phyloP scores from a whole-genome alignment of 2,329 filamentous ascomycete species.

The Fusarium foetens region DNA sequence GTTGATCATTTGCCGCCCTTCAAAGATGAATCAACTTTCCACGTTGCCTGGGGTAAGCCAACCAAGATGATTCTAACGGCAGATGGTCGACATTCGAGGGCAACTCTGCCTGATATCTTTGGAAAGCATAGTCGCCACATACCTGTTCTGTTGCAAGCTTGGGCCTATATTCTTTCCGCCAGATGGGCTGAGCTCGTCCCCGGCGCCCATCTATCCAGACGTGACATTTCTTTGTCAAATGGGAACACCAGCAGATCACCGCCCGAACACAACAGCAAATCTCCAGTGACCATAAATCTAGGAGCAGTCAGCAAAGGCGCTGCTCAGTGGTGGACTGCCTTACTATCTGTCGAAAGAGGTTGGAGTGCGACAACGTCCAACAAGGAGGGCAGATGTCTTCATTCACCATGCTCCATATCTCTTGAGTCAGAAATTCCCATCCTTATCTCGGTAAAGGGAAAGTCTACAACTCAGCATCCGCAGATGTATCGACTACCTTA shows the following conservation, averaged over 20 bases:
- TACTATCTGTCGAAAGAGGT: conserved; percentile 40
- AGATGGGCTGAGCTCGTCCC: conserved; percentile 8
- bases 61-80: conserved; percentile 7
- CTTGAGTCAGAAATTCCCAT: conserved; percentile 3
- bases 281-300: conserved; percentile 25
- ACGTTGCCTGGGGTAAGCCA: neutral
- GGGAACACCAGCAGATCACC: neutral
- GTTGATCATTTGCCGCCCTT: conserved; percentile 3
- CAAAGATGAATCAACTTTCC: conserved; percentile 5
- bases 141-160: conserved; percentile 15
- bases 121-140: conserved; percentile 2
- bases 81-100: neutral
- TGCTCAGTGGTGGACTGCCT: conserved; percentile 45
- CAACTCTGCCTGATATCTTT: conserved; percentile 9
- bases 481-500: conserved; percentile 4
- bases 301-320: conserved; percentile 41
- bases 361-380: conserved; percentile 42
- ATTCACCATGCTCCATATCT: conserved; percentile 24
- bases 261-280: no score
- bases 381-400: conserved; percentile 25
- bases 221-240: neutral
- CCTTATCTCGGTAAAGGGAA: neutral
- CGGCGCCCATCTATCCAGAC: neutral
- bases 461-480: neutral
- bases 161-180: conserved; percentile 6